Evolutionary conservation across 805 yeast genomes (phyloP), one percentile per base, ranked within the genome.

Genomic region (Cyberlindnera mycetangii): DNA sequence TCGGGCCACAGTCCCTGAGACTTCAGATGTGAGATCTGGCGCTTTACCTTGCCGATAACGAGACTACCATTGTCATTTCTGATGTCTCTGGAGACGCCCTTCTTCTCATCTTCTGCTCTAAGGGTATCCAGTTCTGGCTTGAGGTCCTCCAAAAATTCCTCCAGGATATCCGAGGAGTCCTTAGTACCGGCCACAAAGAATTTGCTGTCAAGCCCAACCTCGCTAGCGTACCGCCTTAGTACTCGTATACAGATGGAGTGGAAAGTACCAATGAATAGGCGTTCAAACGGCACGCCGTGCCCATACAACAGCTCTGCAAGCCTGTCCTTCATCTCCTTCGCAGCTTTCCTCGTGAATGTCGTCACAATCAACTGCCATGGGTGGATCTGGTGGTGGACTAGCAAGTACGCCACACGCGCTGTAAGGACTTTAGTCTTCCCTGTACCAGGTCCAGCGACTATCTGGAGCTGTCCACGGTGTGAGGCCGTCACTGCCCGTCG

Each of bases 281-380:
- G 70, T 1, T 68, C 60, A 3, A 70, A 51, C 28, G 70, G 64
- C 1, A 68, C 58, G 3, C 50, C 55, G 3, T 64, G 50, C 2
- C 63, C 60, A 7, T 56, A 39, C 7, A 80, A 54, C 40, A 76
- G 30, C 4, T 19, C 36, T 0, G 41, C 44, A 16, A 92, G 64
- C 33, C 98, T 70, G 25, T 78, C 83, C 11, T 69, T 65, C 86
- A 92, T 83, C 65, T 92, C 98, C 41, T 71, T 75, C 2, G 97
- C 95, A 0, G 99, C 98, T 55, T 85, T 87, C 55, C 87, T 86
- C 11, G 98, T 92, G 67, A 92, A 92, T 0, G 98, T 90, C 6
- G 97, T 88, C 17, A 90, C 93, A 1, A 92, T 75, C 16, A 93
- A 74, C 37, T 75, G 66, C 27, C 71, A 68, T 0, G 97, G 90